Percentiles rank a stretch among this genome's conserved stretches.
Evolutionary conservation across 2,329 filamentous ascomycete genomes (phyloP).

Genomic region (Fusarium albosuccineum): DNA sequence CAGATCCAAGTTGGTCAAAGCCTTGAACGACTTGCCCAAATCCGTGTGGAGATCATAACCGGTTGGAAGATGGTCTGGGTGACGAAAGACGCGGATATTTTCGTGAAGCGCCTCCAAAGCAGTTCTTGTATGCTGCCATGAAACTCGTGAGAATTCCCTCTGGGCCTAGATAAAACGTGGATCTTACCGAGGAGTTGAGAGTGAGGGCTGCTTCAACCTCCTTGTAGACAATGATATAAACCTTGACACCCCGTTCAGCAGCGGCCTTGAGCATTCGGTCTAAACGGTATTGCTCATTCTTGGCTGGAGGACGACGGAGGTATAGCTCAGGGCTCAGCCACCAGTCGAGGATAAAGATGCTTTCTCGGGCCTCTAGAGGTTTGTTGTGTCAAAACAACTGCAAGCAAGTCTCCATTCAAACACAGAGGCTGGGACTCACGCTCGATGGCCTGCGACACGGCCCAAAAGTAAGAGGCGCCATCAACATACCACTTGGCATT

Average conservation of each 20-base stretch:
- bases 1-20: conserved; percentile 65
- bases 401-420: neutral
- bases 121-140: conserved; percentile 79
- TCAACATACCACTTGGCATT: conserved; percentile 92
- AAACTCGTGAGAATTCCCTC: conserved; percentile 39
- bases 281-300: conserved; percentile 85
- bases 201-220: conserved; percentile 87
- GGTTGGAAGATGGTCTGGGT: conserved; percentile 88
- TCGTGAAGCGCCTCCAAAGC: conserved; percentile 80
- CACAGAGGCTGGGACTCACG: conserved; percentile 50
- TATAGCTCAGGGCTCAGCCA: conserved; percentile 93
- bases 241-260: conserved; percentile 84
- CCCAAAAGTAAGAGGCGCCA: conserved; percentile 87
- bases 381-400: conserved; percentile 23
- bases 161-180: conserved; percentile 36
- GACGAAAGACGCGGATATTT: conserved; percentile 90
- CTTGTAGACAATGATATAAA: conserved; percentile 93
- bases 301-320: conserved; percentile 82
- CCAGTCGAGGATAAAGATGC: conserved; percentile 90
- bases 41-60: conserved; percentile 75
- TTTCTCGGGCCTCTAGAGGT: conserved; percentile 73
- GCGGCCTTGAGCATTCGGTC: conserved; percentile 86
- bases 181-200: conserved; percentile 58
- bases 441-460: conserved; percentile 83
- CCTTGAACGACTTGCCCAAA: conserved; percentile 72